Base-by-base conservation (phyloP, 306 rosid species). In the Ormosia semicastrata region DNA sequence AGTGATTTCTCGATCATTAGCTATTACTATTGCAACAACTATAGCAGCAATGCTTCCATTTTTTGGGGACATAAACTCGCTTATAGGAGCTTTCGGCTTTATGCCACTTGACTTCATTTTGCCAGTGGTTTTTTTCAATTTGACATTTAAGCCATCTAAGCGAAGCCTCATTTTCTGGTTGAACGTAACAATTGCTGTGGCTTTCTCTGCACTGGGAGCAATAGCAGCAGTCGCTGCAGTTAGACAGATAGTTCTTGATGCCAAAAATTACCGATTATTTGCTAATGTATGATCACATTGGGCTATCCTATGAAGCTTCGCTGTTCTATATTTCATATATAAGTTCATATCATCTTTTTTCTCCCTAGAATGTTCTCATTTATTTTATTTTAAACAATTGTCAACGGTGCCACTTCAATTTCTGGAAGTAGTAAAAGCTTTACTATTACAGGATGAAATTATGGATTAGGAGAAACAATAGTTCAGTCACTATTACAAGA, bases 21-120 rank as follows among this genome's bases (percentile, higher is more conserved):
- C 94, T 2, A 83, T 87, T 1, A 13, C 86, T 3, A 8, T 84
- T 12, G 84, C 94, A 12, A 89, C 94, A 18, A 77, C 33, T 2
- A 75, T 91, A 79, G 92, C 91, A 66, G 97, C 97, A 11, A 91
- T 94, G 97, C 89, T 93, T 83, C 98, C 97, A 37, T 93, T 94
- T 78, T 94, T 92, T 36, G 97, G 94, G 18, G 95, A 94, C 82
- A 85, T 91, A 56, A 91, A 87, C 75, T 82, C 91, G 0, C 85
- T 95, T 1, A 89, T 95, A 2, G 95, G 98, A 71, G 97, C 98
- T 34, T 91, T 94, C 72, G 97, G 97, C 7, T 91, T 91, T 71
- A 90, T 91, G 5, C 98, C 98, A 53, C 95, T 93, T 8, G 98
- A 93, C 75, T 94, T 93, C 77, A 80, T 91, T 24, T 84, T 93